Conservation (phyloP, 768 basidiomycete genomes). For the Russula compacta region DNA sequence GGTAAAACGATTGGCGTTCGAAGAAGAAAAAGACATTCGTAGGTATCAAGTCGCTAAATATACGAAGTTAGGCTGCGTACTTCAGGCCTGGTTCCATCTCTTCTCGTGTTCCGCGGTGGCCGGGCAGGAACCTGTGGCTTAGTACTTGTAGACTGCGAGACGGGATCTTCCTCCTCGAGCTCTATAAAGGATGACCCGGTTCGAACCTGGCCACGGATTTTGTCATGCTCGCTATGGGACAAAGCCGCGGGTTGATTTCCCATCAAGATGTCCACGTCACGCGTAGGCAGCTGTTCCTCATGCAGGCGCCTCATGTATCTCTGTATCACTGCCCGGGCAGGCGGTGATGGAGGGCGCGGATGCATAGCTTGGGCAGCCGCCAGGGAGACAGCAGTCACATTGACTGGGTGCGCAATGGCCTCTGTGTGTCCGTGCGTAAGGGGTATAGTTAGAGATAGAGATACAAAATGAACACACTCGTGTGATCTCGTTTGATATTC, state of each 20-base stretch:
- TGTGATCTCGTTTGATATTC: conserved; percentile 88
- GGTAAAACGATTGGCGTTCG: not conserved
- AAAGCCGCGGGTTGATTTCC: conserved; percentile 38
- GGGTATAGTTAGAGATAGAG: too few species aligned
- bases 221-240: conserved; percentile 27
- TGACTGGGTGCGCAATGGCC: conserved; percentile 89
- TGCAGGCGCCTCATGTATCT: conserved; percentile 77
- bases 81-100: conserved; percentile 28
- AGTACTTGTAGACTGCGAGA: conserved; percentile 17
- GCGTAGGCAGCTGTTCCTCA: conserved; percentile 65
- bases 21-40: not conserved
- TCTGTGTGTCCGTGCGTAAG: conserved; percentile 36
- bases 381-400: conserved; percentile 91
- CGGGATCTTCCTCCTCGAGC: not conserved
- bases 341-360: conserved; percentile 89
- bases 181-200: conserved; percentile 46
- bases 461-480: conserved; percentile 43
- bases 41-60: not conserved
- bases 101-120: conserved; percentile 56
- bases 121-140: conserved; percentile 42
- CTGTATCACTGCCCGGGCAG: conserved; percentile 78
- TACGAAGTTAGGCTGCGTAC: conserved; percentile 3
- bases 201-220: conserved; percentile 29
- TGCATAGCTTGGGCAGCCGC: conserved; percentile 94
- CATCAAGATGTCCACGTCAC: conserved; percentile 62